Conservation (phyloP, 495 filamentous ascomycete species). For the Talaromyces adpressus region DNA sequence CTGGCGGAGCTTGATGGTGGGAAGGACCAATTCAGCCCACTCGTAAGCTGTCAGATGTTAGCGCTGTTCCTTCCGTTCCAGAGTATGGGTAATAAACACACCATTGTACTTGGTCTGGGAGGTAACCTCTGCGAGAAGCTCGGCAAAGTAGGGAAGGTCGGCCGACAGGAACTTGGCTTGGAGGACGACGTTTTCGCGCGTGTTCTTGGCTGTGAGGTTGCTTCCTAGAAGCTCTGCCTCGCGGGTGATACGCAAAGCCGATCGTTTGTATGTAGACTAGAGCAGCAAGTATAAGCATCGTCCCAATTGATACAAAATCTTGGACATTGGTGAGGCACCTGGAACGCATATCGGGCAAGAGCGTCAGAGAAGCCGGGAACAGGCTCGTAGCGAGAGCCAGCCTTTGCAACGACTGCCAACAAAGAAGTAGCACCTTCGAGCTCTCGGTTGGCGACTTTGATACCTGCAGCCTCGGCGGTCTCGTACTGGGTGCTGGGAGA, state of each 20-base stretch:
- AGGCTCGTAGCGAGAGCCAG: slow-evolving; percentile 84
- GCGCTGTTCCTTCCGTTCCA: background rate
- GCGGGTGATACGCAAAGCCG: slow-evolving; percentile 83
- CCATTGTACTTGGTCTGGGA: slow-evolving; percentile 77
- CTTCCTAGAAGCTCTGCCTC: slow-evolving; percentile 92
- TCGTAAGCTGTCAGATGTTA: slow-evolving; percentile 59
- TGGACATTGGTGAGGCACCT: slow-evolving; percentile 47
- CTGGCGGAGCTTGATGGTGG: slow-evolving; percentile 64
- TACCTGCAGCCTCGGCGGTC: slow-evolving; percentile 70
- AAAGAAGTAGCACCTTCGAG: slow-evolving; percentile 79
- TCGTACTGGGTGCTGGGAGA: too few species aligned
- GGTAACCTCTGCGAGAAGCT: slow-evolving; percentile 88
- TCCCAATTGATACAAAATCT: background rate
- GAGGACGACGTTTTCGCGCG: slow-evolving; percentile 85
- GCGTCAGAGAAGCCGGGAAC: slow-evolving; percentile 84
- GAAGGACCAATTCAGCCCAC: slow-evolving; percentile 76
- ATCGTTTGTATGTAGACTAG: slow-evolving; percentile 78
- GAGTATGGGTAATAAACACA: slow-evolving; percentile 36
- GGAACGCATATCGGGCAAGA: slow-evolving; percentile 91
- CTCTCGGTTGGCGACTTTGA: slow-evolving; percentile 89
- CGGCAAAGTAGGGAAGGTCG: slow-evolving; percentile 95
- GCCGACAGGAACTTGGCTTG: slow-evolving; percentile 90
- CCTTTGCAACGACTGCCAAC: slow-evolving; percentile 85
- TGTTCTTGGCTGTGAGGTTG: slow-evolving; percentile 75
- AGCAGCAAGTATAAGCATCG: slow-evolving; percentile 10